These are phyloP conservation scores for Dysphania ambrosioides DNA, from an alignment of 148 eudicot species.

Conservation along the genomic window DNA sequence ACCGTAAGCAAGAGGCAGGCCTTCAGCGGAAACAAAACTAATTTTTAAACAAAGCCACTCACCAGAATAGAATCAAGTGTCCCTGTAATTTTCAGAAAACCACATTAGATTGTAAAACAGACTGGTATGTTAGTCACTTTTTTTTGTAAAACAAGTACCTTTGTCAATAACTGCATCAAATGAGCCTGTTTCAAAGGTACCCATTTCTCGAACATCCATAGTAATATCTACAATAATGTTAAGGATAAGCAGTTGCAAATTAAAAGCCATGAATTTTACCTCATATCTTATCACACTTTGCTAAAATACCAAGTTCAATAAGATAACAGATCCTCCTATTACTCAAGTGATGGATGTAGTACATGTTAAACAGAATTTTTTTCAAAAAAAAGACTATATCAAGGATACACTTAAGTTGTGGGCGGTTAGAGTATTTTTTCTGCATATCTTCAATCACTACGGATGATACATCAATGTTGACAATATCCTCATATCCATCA, in stretches of 20 bases:
- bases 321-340: not conserved
- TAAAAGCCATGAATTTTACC: not conserved
- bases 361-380: not conserved
- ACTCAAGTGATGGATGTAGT: not conserved
- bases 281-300: not conserved
- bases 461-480: conserved; percentile 75
- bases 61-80: conserved; percentile 91
- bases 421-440: conserved; percentile 48
- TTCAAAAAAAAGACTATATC: not conserved
- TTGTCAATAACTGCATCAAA: conserved; percentile 82
- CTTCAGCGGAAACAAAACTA: conserved; percentile 1
- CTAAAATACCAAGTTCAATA: not conserved
- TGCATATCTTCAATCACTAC: conserved; percentile 81
- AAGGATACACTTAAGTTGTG: conserved; percentile 69
- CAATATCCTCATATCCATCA: conserved; percentile 71
- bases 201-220: conserved; percentile 90
- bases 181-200: conserved; percentile 53
- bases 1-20: conserved; percentile 14
- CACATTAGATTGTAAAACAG: conserved; percentile 8
- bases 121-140: not conserved
- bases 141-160: conserved; percentile 42
- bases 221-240: conserved; percentile 42
- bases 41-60: conserved; percentile 37
- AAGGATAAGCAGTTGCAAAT: conserved; percentile 20
- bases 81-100: conserved; percentile 41